phyloP scores from a whole-genome alignment of 2,329 filamentous ascomycete species.

The Arthrobotrys iridis region DNA sequence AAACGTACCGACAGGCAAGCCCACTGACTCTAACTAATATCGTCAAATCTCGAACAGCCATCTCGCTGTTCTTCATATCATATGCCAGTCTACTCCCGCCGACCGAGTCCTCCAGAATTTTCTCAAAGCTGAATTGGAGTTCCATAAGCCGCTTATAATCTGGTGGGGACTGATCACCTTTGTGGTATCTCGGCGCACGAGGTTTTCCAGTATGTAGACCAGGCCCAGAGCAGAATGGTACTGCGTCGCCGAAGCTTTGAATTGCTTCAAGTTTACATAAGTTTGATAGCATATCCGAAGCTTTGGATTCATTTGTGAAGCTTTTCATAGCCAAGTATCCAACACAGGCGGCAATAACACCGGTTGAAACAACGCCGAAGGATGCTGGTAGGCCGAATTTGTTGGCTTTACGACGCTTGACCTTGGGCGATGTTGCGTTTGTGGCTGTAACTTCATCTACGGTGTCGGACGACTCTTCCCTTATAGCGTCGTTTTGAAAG shows the following conservation, averaged over 20 bases:
- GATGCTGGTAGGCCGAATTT: not conserved
- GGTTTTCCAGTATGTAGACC: not conserved
- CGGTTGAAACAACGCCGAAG: not conserved
- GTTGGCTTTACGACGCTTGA: constrained; percentile 24
- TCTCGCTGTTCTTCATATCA: constrained; percentile 81
- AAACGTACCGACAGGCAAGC: constrained; percentile 53
- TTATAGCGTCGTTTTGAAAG: constrained; percentile 8
- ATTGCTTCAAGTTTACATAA: constrained; percentile 38
- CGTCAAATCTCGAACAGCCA: constrained; percentile 77
- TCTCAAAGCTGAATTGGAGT: constrained; percentile 79
- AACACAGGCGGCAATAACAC: constrained; percentile 19
- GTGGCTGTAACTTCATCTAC: constrained; percentile 30
- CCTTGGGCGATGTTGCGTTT: not conserved
- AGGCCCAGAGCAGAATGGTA: constrained; percentile 27
- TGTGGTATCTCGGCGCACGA: constrained; percentile 35
- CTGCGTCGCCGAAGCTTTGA: constrained; percentile 33
- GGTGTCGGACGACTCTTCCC: constrained; percentile 39
- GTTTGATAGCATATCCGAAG: constrained; percentile 19
- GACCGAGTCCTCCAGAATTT: constrained; percentile 74
- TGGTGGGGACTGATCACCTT: constrained; percentile 45
- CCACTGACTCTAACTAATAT: constrained; percentile 72
- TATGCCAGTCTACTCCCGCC: constrained; percentile 75
- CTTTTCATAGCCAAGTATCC: constrained; percentile 21
- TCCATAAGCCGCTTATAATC: constrained; percentile 67
- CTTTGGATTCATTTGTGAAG: constrained; percentile 12